Evolutionary conservation across 139 green algal species (phyloP).

Genomic region (Chlamydomonas urium): DNA sequence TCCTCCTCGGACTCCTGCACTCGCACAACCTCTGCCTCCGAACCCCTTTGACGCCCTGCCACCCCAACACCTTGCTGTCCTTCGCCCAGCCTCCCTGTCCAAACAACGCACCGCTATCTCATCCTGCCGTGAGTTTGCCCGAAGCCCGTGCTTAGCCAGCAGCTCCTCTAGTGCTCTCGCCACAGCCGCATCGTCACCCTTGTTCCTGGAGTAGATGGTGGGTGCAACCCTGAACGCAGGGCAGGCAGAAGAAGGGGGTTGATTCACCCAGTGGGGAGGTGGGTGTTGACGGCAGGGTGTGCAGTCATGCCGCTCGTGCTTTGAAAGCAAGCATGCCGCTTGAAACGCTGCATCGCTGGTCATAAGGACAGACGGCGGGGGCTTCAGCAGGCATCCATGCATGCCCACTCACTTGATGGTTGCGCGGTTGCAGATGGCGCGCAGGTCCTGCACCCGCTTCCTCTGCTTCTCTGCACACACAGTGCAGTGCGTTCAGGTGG

Average conservation of each 20-base stretch:
- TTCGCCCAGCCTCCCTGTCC: too few species aligned
- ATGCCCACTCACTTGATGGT: slow-evolving; percentile 9
- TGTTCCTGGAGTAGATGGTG: slow-evolving; percentile 6
- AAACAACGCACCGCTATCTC: slow-evolving; percentile 5
- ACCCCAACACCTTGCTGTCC: too few species aligned
- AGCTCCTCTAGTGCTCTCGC: slow-evolving; percentile 3
- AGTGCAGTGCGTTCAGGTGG: too few species aligned
- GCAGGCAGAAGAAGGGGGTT: neutral
- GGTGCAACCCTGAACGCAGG: neutral
- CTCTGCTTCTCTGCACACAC: neutral
- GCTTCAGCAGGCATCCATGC: neutral
- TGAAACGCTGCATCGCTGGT: neutral
- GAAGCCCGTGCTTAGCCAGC: slow-evolving; percentile 12
- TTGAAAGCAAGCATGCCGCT: neutral
- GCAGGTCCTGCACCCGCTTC: neutral
- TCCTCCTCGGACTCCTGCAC: too few species aligned
- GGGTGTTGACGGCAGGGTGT: too few species aligned
- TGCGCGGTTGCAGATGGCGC: slow-evolving; percentile 1
- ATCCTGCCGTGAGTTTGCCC: neutral
- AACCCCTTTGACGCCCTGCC: too few species aligned
- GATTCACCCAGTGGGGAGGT: neutral
- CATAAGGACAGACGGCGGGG: neutral
- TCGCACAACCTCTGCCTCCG: too few species aligned
- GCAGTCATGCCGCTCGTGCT: neutral
- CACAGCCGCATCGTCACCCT: neutral